Conservation (phyloP, 768 basidiomycete species). For the Lactarius vividus region DNA sequence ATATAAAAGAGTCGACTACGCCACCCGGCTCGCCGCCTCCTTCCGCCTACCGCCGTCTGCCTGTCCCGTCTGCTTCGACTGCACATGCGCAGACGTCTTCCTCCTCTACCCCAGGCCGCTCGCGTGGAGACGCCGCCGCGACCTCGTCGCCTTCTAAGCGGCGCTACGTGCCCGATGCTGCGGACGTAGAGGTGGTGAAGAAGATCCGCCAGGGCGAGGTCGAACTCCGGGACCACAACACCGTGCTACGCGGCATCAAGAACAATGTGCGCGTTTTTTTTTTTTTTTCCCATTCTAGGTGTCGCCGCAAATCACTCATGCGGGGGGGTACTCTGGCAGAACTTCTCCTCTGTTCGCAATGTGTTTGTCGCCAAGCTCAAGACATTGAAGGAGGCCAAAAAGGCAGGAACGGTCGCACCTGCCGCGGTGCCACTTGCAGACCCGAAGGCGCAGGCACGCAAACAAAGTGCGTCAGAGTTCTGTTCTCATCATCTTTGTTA, state of each 20-base stretch:
- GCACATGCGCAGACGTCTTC: conserved; percentile 24
- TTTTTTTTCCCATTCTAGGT: background rate
- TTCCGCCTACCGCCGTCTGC: conserved; percentile 12
- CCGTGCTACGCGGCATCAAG: conserved; percentile 80
- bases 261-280: conserved; percentile 58
- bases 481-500: background rate
- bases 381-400: conserved; percentile 65
- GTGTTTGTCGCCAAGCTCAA: conserved; percentile 77
- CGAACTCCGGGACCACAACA: conserved; percentile 79
- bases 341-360: conserved; percentile 68
- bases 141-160: conserved; percentile 54
- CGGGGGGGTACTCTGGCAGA: conserved; percentile 48
- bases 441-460: conserved; percentile 60
- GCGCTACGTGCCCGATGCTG: conserved; percentile 72
- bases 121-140: conserved; percentile 26
- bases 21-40: conserved; percentile 56
- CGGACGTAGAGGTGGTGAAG: conserved; percentile 84
- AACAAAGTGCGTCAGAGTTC: conserved; percentile 54
- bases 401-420: conserved; percentile 44
- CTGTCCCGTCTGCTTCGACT: conserved; percentile 27
- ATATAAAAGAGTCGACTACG: conserved; percentile 53
- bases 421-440: conserved; percentile 42
- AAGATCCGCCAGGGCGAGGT: conserved; percentile 73
- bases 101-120: conserved; percentile 23
- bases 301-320: background rate